A percentile compares a stretch with the other conserved stretches of the same genome.
Conservation (phyloP, 495 filamentous ascomycete species). For the Apiosordaria backusii region DNA sequence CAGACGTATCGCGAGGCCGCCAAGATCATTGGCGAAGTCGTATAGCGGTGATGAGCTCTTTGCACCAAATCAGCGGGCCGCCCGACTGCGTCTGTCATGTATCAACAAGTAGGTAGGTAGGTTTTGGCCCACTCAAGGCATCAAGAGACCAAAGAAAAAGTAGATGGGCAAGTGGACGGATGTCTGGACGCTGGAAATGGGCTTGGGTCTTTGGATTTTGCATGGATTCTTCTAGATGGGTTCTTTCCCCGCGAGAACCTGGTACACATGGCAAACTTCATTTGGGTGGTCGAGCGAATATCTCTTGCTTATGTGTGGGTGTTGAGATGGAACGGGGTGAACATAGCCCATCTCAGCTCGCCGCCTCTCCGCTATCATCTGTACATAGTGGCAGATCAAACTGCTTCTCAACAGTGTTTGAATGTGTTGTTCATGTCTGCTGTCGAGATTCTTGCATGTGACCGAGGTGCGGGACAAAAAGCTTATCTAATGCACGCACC, state of each 20-base stretch:
- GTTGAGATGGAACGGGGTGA: background rate
- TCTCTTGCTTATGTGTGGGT: background rate
- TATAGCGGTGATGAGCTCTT: conserved; percentile 46
- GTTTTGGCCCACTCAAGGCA: background rate
- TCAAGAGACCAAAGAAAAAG: background rate
- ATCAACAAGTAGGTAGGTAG: too few species aligned
- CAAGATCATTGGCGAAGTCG: conserved; percentile 94
- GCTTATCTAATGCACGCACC: background rate
- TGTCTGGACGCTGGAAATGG: background rate
- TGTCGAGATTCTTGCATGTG: background rate
- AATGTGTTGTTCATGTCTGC: too few species aligned
- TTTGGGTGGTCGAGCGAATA: background rate
- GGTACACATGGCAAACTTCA: background rate
- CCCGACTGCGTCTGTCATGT: too few species aligned
- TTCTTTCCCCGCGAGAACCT: background rate
- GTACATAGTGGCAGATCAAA: background rate
- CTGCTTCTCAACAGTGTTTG: background rate
- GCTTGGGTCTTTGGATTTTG: conserved; percentile 5
- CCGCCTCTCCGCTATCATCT: background rate
- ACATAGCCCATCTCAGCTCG: background rate
- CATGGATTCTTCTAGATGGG: conserved; percentile 2
- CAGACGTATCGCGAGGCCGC: conserved; percentile 94
- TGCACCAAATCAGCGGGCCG: too few species aligned
- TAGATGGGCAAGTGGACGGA: background rate
- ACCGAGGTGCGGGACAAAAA: background rate